Conservation (phyloP, 1,139 yeast genomes). For the Yamadazyma friedrichii region DNA sequence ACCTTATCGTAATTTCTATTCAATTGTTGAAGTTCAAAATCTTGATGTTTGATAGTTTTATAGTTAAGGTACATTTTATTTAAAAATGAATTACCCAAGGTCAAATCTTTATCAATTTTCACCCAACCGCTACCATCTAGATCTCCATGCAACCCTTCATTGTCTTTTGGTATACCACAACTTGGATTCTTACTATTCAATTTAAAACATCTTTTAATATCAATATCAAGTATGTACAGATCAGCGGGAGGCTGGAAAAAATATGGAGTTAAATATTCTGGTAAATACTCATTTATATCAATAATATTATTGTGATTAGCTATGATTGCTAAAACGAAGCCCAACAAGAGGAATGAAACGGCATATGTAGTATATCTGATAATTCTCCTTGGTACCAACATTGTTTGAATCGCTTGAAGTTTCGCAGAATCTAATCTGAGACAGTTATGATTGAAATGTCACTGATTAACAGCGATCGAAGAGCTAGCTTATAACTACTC, state of each 20-base stretch:
- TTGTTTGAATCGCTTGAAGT: constrained; percentile 6
- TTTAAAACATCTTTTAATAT: constrained; percentile 31
- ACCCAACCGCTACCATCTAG: constrained; percentile 37
- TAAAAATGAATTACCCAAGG: constrained; percentile 34
- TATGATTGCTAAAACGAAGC: constrained; percentile 19
- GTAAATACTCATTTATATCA: constrained; percentile 28
- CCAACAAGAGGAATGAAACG: constrained; percentile 11
- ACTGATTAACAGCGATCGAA: too few species aligned
- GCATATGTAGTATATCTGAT: constrained; percentile 25
- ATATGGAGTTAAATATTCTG: constrained; percentile 31
- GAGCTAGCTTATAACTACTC: too few species aligned
- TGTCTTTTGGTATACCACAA: constrained; percentile 33
- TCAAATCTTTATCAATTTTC: constrained; percentile 37
- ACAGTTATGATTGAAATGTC: too few species aligned
- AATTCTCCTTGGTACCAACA: constrained; percentile 26
- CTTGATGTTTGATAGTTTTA: constrained; percentile 28
- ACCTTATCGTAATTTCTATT: constrained; percentile 18
- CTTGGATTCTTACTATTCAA: constrained; percentile 21
- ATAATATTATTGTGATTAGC: constrained; percentile 35
- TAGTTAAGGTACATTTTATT: constrained; percentile 31
- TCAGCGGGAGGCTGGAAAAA: constrained; percentile 43
- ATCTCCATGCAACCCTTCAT: constrained; percentile 31
- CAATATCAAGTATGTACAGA: constrained; percentile 35
- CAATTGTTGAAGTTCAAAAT: constrained; percentile 15
- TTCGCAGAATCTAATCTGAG: too few species aligned